Evolutionary conservation across 176 grass and related monocot species (phyloP).

Genomic region (Avena insularis): DNA sequence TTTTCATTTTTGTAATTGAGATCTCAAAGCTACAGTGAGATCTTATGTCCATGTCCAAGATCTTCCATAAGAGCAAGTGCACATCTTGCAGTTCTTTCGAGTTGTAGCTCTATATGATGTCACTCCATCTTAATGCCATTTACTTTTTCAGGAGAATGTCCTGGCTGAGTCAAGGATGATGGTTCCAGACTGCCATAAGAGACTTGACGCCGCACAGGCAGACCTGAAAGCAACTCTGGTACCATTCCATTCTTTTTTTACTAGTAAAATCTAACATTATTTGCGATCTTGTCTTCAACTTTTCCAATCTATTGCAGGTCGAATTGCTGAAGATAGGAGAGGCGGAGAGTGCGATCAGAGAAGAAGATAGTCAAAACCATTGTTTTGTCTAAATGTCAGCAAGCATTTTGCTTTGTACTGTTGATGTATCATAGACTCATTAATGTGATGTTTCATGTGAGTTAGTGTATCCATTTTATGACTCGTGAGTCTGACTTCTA

Average conservation of each 20-base stretch:
- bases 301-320: slow-evolving; percentile 27
- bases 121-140: not conserved
- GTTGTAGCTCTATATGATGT: not conserved
- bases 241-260: not conserved
- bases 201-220: slow-evolving; percentile 68
- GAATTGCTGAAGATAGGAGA: slow-evolving; percentile 74
- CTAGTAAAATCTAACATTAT: not conserved
- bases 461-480: slow-evolving; percentile 3
- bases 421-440: not conserved
- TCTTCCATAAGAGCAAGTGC: not conserved
- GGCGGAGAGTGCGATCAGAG: slow-evolving; percentile 51
- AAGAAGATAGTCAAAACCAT: slow-evolving; percentile 30
- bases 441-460: slow-evolving; percentile 4
- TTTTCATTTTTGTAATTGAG: too few species aligned
- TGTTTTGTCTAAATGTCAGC: not conserved
- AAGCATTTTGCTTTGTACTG: not conserved
- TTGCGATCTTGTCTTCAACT: not conserved
- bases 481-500: not conserved
- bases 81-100: not conserved
- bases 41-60: not conserved
- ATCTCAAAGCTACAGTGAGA: too few species aligned
- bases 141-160: slow-evolving; percentile 61
- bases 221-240: slow-evolving; percentile 84
- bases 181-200: slow-evolving; percentile 88
- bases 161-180: slow-evolving; percentile 96